A percentile compares a stretch with the other conserved stretches of the same genome.
These are phyloP conservation scores for Collybia mongolica DNA, from an alignment of 768 basidiomycete genomes.

Conservation along the genomic window DNA sequence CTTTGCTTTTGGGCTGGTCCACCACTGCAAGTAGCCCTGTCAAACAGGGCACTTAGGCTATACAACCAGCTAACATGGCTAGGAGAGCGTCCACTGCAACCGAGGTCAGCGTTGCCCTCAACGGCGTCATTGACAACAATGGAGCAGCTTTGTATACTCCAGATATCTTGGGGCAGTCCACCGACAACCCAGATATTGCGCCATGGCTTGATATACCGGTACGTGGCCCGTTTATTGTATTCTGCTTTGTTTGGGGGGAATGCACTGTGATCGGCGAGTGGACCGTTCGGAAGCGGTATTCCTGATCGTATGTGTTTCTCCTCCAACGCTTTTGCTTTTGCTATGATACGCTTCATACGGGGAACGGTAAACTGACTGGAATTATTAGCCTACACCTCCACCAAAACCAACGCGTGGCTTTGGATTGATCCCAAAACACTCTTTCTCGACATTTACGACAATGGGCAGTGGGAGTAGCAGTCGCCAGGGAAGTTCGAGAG, in stretches of 20 bases:
- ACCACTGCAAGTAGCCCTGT: no score
- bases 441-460: constrained; percentile 38
- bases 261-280: no score
- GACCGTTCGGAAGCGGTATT: no score
- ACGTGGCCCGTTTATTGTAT: constrained; percentile 8
- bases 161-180: constrained; percentile 14
- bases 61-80: neutral
- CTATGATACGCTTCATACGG: neutral
- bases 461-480: constrained; percentile 10
- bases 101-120: constrained; percentile 5
- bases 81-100: constrained; percentile 1
- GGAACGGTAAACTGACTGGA: neutral
- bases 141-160: constrained; percentile 16
- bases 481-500: constrained; percentile 29
- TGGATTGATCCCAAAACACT: constrained; percentile 36
- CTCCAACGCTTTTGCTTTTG: neutral
- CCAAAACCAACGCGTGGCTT: constrained; percentile 38
- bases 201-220: constrained; percentile 31
- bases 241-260: neutral
- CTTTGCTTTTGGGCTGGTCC: no score
- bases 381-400: constrained; percentile 39
- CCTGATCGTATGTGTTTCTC: no score
- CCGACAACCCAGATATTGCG: constrained; percentile 19
- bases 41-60: no score
- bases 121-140: constrained; percentile 20